Base-by-base conservation (phyloP, 2,329 filamentous ascomycete species). In the Cladosporium sp. region DNA sequence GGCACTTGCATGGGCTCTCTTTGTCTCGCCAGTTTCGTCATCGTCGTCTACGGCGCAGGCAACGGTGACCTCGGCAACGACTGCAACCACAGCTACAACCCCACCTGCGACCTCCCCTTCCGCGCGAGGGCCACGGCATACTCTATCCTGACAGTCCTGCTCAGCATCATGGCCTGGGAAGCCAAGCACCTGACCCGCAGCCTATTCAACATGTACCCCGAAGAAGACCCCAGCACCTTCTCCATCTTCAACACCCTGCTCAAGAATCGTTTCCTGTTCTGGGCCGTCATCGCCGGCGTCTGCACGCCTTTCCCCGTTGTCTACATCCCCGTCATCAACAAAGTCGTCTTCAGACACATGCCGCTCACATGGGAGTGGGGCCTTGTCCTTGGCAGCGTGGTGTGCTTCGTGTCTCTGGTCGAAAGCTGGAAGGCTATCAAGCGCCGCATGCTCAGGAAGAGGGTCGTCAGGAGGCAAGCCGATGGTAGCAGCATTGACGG, bases 141-240 rank as follows among this genome's bases (percentile, higher is more conserved):
- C 72, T 75, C 77, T 0, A 79, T 79, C 23, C 78, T 82, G 14
- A 81, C 80, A 0, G 76, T 80, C 4, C 72, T 81, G 0, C 76
- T 81, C 11, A 79, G 81, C 26, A 74, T 81, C 69, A 81, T 80
- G n/a, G 80, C 80, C 2, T 81, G 79, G 79, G 80, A 82, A 70
- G 79, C 81, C 65, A 82, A 81, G 68, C 79, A 81, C 66, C 79
- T 82, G 40, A 75, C 77, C 16, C 77, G 78, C 53, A 76, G 75
- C 8, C 71, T 82, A 4, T 82, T 82, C 73, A 80, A 81, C 70
- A 77, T 82, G 70, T 78, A 82, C 57, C 79, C 80, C 1, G 71
- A 69, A 46, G 68, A 71, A 61, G 68, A 69, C 59, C 68, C 72
- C 21, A 67, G 72, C 18, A 63, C 65, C 1, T 65, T 65, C 55